A percentile compares a stretch with the other conserved stretches of the same genome.
These are phyloP conservation scores for Triticum timopheevii DNA, from an alignment of 176 grass and related monocot genomes.

Conservation along the genomic window DNA sequence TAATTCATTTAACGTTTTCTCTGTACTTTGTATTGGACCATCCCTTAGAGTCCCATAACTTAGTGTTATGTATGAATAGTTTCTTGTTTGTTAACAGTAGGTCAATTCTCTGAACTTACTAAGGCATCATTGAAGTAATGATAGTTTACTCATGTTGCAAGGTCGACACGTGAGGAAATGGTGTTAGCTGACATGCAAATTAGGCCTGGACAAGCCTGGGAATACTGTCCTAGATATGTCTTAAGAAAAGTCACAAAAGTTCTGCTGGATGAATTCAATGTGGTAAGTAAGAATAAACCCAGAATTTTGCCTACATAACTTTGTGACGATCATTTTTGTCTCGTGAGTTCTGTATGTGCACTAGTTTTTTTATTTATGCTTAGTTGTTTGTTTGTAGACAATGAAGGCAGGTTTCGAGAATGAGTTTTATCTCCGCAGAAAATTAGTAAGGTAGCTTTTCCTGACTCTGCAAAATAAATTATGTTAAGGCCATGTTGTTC, in stretches of 20 bases:
- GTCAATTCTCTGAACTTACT: not conserved
- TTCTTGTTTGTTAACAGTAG: not conserved
- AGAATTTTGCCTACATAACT: not conserved
- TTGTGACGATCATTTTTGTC: not conserved
- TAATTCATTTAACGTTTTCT: conserved; percentile 22
- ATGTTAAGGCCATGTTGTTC: not conserved
- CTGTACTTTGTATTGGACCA: not conserved
- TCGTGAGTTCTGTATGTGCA: not conserved
- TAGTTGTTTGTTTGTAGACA: conserved; percentile 53
- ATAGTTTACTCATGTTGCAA: conserved; percentile 30
- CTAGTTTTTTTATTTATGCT: conserved; percentile 19
- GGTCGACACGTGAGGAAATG: conserved; percentile 88
- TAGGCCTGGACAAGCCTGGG: conserved; percentile 82
- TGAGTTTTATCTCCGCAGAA: conserved; percentile 91
- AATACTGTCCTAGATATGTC: conserved; percentile 87
- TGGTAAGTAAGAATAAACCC: conserved; percentile 69
- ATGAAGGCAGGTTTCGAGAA: conserved; percentile 95
- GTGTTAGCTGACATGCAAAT: conserved; percentile 91
- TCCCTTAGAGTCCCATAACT: not conserved
- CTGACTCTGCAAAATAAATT: not conserved
- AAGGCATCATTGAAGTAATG: conserved; percentile 15
- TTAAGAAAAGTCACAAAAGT: conserved; percentile 70
- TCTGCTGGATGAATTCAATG: conserved; percentile 78
- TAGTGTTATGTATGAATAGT: not conserved
- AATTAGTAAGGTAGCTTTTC: conserved; percentile 64